Base-by-base conservation (phyloP, 441 rosid genomes). In the Isatis lusitanica region DNA sequence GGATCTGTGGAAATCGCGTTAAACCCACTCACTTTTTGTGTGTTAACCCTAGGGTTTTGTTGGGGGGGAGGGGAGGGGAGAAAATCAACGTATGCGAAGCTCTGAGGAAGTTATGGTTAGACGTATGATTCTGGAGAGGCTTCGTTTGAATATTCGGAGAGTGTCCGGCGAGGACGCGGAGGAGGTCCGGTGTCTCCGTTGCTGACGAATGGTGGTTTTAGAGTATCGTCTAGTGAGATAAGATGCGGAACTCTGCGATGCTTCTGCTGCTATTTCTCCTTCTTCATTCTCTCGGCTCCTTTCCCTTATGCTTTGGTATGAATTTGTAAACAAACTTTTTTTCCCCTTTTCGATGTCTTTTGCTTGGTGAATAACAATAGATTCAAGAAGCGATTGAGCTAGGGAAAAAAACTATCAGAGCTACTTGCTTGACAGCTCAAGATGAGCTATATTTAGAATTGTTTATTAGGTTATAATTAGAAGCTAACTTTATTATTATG, bases 11-110 rank as follows among this genome's bases (percentile, higher is more conserved):
- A 43, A 60, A 38, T 60, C 63, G 65, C 71, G 76, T 64, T 51
- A 78, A 79, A 80, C 69, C 74, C 60, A 12, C 75, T 57, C 28
- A 16, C n/a, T 64, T 21, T 21, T 16, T 79, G 70, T 74, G 67
- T 72, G 2, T 42, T 16, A 48, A 76, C 83, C 84, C 73, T 88
- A 88, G 91, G 96, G 88, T 85, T 87, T 81, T 60, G 6, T 8
- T 17, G 7, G 39, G 12, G 16, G 57, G 80, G n/a, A n/a, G 71
- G 13, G 63, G 6, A 33, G 12, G 24, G 56, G 81, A 73, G 13
- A 63, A 48, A 36, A 39, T 66, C 51, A 68, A 70, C 68, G 68
- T 66, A 24, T 80, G 58, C 33, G 55, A 55, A 81, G 84, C 82
- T 50, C 68, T 78, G 84, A 78, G 47, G 80, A 44, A 78, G 70